Evolutionary conservation across 208 protist species (phyloP).

Genomic region (Zelonia costaricensis): DNA sequence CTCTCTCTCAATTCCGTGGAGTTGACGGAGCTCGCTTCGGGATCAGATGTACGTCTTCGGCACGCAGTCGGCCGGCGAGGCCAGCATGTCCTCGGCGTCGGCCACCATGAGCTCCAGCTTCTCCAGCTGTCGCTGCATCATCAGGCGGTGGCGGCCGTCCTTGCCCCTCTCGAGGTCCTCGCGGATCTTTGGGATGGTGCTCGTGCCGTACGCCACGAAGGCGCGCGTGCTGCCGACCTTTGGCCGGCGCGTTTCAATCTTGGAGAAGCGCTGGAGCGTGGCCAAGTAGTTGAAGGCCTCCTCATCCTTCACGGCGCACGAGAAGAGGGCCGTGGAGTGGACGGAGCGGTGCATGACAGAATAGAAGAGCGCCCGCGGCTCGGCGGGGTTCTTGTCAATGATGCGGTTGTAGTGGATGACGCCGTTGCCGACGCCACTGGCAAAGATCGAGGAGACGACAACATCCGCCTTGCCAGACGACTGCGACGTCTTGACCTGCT

Average conservation of each 20-base stretch:
- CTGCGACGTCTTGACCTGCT: slow-evolving; percentile 47
- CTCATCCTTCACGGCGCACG: slow-evolving; percentile 22
- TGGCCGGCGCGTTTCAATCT: slow-evolving; percentile 62
- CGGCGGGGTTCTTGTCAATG: slow-evolving; percentile 81
- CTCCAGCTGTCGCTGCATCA: slow-evolving; percentile 46
- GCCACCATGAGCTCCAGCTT: slow-evolving; percentile 57
- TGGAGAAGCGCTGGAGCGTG: slow-evolving; percentile 62
- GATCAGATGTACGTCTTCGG: slow-evolving; percentile 68
- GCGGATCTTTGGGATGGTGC: slow-evolving; percentile 49
- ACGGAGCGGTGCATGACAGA: slow-evolving; percentile 68
- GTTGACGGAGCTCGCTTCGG: background rate
- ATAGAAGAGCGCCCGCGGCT: slow-evolving; percentile 78
- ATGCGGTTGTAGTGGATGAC: slow-evolving; percentile 82
- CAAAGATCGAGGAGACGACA: slow-evolving; percentile 75
- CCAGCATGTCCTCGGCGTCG: slow-evolving; percentile 62
- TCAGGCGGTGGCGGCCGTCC: slow-evolving; percentile 35
- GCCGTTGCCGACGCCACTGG: slow-evolving; percentile 59
- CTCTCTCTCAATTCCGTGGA: background rate
- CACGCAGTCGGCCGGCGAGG: slow-evolving; percentile 49
- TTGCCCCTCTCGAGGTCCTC: slow-evolving; percentile 40
- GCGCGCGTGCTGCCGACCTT: slow-evolving; percentile 54
- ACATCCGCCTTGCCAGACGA: slow-evolving; percentile 51
- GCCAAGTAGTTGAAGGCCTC: slow-evolving; percentile 40
- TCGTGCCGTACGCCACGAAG: slow-evolving; percentile 51
- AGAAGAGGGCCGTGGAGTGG: slow-evolving; percentile 56